Base-by-base conservation (phyloP, 1,284 basidiomycete genomes). In the Leccinum fuscescens region DNA sequence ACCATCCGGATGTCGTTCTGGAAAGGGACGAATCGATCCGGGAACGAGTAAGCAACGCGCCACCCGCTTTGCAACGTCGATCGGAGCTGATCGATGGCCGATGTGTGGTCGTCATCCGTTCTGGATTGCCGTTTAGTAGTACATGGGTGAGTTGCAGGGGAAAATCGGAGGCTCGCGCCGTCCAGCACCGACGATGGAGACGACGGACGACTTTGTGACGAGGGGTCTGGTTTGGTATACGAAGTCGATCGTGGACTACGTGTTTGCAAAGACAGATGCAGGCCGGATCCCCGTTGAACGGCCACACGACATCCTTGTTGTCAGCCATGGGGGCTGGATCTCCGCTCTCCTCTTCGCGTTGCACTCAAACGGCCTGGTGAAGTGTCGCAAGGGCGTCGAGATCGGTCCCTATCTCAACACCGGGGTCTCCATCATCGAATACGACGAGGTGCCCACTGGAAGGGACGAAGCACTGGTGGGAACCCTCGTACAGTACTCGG, bases 241-340 rank as follows among this genome's bases (percentile, higher is more conserved):
- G 49, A 67, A 69, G 51, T 71, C 73, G 31, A 75, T 90, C 59
- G 62, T 80, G 31, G 71, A 75, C 15, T 71, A 74, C 56, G 74
- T 76, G n/a, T 66, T 72, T 31, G 70, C 72, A 37, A 61, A 68
- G 50, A 54, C 66, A 42, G 55, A 61, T 44, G 48, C 55, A 14
- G 59, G 56, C 17, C 42, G 22, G 0, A 9, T 33, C 22, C 33
- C 66, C 63, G n/a, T 54, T 49, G 56, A 67, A 64, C 55, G 60
- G 61, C 29, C 69, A 8, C 59, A 54, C 2, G 67, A 73, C 61
- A 77, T 90, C 50, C 78, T 92, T 27, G 80, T 86, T 4, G 81
- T 85, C 57, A 83, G 85, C 42, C 89, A 92, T 62, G 88, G 88
- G 3, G 88, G 82, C 0, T 79, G 82, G 65, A 88, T 91, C 62